These are phyloP conservation scores for Priceomyces carsonii DNA, from an alignment of 805 yeast species.

Conservation along the genomic window DNA sequence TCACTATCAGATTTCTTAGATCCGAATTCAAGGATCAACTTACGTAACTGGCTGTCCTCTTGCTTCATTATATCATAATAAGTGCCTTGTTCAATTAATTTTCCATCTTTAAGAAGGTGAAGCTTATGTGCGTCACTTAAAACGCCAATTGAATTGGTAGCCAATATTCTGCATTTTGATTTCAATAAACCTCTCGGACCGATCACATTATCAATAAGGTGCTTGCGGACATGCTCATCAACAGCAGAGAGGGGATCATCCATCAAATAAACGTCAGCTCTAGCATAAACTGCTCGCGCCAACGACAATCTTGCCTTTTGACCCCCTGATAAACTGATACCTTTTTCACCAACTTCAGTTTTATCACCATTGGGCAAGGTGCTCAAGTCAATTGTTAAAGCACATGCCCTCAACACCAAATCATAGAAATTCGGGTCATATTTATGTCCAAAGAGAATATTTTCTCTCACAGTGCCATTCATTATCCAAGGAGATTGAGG, in stretches of 20 bases:
- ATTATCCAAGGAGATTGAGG: conserved; percentile 96
- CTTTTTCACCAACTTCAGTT: conserved; percentile 96
- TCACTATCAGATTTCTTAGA: conserved; percentile 31
- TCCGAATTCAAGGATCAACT: conserved; percentile 65
- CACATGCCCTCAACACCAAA: conserved; percentile 84
- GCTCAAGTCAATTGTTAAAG: conserved; percentile 73
- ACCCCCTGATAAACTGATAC: conserved; percentile 95
- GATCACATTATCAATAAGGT: conserved; percentile 76
- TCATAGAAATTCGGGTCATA: conserved; percentile 81
- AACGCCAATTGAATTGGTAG: conserved; percentile 85
- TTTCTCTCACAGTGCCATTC: conserved; percentile 91
- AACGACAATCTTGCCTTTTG: conserved; percentile 94
- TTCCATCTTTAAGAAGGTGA: conserved; percentile 68
- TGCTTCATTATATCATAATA: conserved; percentile 51
- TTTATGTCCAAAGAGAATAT: conserved; percentile 85
- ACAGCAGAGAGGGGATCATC: conserved; percentile 97
- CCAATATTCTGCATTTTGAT: conserved; percentile 72
- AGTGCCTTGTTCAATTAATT: conserved; percentile 65
- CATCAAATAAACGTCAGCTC: conserved; percentile 87
- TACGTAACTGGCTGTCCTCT: conserved; percentile 50
- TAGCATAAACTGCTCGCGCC: conserved; percentile 93
- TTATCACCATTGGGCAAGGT: conserved; percentile 85
- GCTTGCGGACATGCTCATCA: conserved; percentile 94
- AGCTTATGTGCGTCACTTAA: conserved; percentile 72
- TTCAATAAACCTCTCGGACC: conserved; percentile 79